Evolutionary conservation across 768 basidiomycete genomes (phyloP), one percentile per base, ranked within the genome.

Genomic region (Boletales sp.): DNA sequence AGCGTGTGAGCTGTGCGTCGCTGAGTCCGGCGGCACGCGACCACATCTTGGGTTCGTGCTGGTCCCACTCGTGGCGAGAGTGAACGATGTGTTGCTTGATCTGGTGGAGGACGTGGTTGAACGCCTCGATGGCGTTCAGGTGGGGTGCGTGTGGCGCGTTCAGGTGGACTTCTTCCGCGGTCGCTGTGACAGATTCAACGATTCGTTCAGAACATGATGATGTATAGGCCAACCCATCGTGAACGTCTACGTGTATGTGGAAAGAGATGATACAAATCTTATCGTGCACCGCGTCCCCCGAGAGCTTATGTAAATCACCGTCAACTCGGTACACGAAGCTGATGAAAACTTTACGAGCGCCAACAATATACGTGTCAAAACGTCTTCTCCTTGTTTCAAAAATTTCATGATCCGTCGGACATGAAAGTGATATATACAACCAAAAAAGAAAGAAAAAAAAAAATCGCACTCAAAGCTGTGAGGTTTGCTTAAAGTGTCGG

Each of bases 11-110:
- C 21, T 82, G 68, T 0, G 67, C 42, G 60, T 90, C 80, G 32
- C 75, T 71, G 29, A 87, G 59, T 13, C 65, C 70, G 40, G 57
- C 53, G 0, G 83, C 86, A 32, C 84, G 74, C 12, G 76, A 72
- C 84, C 86, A 90, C 87, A 90, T 80, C 46, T 55, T 43, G 10
- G 66, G 66, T 45, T 72, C 70, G 43, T 89, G 87, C 53, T 75
- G 72, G 69, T 87, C 74, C 89, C 88, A 89, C 52, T 85, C 56
- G 45, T 67, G 75, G 50, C 89, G 83, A 43, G 86, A 86, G 50
- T 75, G 79, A 50, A 82, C 39, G 57, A 90, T 82, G 62, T 80
- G 82, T n/a, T 66, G 40, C 70, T 84, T 87, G 73, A 91, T 84
- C 13, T 60, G 63, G 40, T 65, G 71, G 30, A 80, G 66, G 52